A percentile compares a stretch with the other conserved stretches of the same genome.
phyloP scores from a whole-genome alignment of 768 basidiomycete species.

The Cystofilobasidium macerans region DNA sequence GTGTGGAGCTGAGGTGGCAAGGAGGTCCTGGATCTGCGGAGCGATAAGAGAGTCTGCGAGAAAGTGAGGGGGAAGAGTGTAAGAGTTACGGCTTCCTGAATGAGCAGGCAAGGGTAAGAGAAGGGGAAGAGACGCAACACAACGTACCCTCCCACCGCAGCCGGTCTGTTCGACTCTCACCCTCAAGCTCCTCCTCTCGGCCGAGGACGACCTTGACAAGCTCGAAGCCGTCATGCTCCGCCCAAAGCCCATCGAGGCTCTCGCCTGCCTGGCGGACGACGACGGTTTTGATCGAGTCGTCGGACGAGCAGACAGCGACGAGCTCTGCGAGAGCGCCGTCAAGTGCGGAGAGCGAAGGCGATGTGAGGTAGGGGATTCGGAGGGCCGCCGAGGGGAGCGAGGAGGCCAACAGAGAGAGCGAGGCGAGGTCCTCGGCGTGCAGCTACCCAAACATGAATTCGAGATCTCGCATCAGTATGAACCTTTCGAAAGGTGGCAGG shows the following conservation, averaged over 20 bases:
- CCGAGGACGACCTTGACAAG: slow-evolving; percentile 5
- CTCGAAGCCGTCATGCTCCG: not conserved
- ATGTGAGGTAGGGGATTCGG: slow-evolving; percentile 8
- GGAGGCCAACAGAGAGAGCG: not conserved
- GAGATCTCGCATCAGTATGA: not conserved
- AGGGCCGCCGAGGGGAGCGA: not conserved
- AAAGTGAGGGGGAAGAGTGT: slow-evolving; percentile 33
- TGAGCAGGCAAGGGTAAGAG: not conserved
- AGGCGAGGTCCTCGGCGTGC: not conserved
- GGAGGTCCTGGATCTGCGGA: slow-evolving; percentile 33
- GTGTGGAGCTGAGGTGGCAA: slow-evolving; percentile 39
- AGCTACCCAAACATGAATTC: not conserved
- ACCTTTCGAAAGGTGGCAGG: not conserved
- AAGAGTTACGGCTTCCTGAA: slow-evolving; percentile 37
- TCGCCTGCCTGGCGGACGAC: not conserved
- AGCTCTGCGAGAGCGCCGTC: slow-evolving; percentile 8
- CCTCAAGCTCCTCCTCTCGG: not conserved
- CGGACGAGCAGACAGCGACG: not conserved
- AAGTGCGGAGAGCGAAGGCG: not conserved
- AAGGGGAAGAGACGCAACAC: too few species aligned
- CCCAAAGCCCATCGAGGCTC: not conserved
- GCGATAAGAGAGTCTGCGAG: slow-evolving; percentile 9
- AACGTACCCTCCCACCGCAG: slow-evolving; percentile 12
- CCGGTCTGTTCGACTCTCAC: not conserved
- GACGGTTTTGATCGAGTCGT: slow-evolving; percentile 6